phyloP scores from a whole-genome alignment of 352 stramenopile genomes.

The Elongisporangium senticosum region DNA sequence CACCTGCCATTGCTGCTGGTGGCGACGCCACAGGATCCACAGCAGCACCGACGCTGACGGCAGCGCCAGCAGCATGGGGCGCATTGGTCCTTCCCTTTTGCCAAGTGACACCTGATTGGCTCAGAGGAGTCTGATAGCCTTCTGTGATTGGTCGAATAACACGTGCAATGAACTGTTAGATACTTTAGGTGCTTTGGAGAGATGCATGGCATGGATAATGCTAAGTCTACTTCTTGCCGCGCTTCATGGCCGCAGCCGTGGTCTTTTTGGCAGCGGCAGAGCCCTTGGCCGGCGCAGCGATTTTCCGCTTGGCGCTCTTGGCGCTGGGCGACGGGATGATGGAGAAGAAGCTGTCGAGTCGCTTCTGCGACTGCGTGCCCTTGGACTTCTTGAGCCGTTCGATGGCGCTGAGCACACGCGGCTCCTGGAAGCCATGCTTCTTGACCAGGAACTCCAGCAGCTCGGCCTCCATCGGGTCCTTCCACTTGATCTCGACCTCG shows the following conservation, averaged over 20 bases:
- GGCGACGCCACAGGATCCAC: conserved; percentile 14
- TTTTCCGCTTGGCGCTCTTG: conserved; percentile 60
- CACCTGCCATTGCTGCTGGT: conserved; percentile 6
- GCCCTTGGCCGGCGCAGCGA: conserved; percentile 17
- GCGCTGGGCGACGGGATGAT: conserved; percentile 44
- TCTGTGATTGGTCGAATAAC: not conserved
- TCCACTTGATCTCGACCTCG: conserved; percentile 92
- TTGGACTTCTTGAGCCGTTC: conserved; percentile 96
- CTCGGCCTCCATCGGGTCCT: conserved; percentile 83
- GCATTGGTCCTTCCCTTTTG: not conserved
- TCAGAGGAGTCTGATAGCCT: not conserved
- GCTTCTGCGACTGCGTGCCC: conserved; percentile 92
- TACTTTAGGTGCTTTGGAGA: not conserved
- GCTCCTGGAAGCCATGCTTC: conserved; percentile 94
- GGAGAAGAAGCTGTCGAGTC: conserved; percentile 97
- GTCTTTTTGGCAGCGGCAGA: conserved; percentile 26
- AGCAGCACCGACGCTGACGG: conserved; percentile 24
- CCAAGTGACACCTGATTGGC: not conserved
- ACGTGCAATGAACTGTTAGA: not conserved
- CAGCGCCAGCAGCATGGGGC: conserved; percentile 16
- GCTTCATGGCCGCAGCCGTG: conserved; percentile 32
- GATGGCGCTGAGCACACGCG: conserved; percentile 91
- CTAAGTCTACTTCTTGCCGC: conserved; percentile 56
- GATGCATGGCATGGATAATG: not conserved
- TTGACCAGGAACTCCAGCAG: conserved; percentile 95